These are phyloP conservation scores for Erodium maritimum DNA, from an alignment of 345 rosid genomes.

Conservation along the genomic window DNA sequence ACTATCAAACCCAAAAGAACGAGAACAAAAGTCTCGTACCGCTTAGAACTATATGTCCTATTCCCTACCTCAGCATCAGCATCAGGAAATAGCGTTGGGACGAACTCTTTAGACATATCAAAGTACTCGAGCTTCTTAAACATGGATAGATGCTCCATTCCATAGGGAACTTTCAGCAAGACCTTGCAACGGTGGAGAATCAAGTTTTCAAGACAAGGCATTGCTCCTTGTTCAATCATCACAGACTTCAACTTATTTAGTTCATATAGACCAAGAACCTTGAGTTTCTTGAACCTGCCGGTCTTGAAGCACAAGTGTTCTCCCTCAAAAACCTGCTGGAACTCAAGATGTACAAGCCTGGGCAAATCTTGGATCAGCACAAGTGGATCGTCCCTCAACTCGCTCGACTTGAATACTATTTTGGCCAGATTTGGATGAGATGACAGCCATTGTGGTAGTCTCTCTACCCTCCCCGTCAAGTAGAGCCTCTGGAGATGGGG, in stretches of 20 bases:
- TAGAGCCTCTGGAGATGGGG: slow-evolving; percentile 12
- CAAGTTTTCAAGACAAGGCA: slow-evolving; percentile 18
- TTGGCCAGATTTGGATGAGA: slow-evolving; percentile 13
- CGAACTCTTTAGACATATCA: slow-evolving; percentile 10
- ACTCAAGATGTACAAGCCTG: slow-evolving; percentile 14
- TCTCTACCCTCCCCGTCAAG: slow-evolving; percentile 15
- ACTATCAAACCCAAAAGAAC: too few species aligned
- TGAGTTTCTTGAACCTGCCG: slow-evolving; percentile 12
- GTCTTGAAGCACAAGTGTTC: slow-evolving; percentile 5
- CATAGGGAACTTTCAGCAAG: slow-evolving; percentile 14
- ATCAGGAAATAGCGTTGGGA: too few species aligned
- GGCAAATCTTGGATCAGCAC: slow-evolving; percentile 11
- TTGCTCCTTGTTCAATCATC: slow-evolving; percentile 12
- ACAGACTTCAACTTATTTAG: slow-evolving; percentile 6
- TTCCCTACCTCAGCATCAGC: too few species aligned
- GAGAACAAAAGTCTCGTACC: too few species aligned
- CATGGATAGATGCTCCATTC: slow-evolving; percentile 8
- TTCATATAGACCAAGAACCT: slow-evolving; percentile 11
- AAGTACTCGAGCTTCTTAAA: slow-evolving; percentile 12
- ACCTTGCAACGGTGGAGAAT: slow-evolving; percentile 11
- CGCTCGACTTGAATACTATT: slow-evolving; percentile 10
- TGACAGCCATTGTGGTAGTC: slow-evolving; percentile 18
- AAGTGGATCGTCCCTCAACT: slow-evolving; percentile 11
- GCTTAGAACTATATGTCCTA: too few species aligned
- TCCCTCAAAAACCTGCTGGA: slow-evolving; percentile 13